Base-by-base conservation (phyloP, 192 early-diverging fungal genomes). In the Coemansia interrupta region DNA sequence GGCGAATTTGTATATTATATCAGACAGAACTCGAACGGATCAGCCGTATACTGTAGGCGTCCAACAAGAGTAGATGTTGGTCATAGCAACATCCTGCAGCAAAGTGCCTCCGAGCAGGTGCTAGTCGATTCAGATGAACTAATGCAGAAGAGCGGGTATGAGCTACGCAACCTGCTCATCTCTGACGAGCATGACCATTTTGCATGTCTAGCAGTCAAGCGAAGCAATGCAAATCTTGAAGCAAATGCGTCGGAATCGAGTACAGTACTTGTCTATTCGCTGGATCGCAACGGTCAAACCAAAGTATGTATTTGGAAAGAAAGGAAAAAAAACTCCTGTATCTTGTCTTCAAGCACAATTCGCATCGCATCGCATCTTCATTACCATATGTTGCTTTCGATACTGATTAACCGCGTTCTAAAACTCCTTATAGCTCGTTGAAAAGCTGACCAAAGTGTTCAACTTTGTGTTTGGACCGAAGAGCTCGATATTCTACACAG, bases 391-490 rank as follows among this genome's bases (percentile, higher is more conserved):
- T 58, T 29, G 17, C 29, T 8, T 56, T 40, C n/a, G 4, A 42
- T 28, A 51, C 15, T 8, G 1, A 12, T 26, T 44, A 51, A 17
- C 40, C 45, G 32, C 6, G 1, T 11, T 8, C 9, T n/a, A n/a
- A 1, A 10, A 36, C 32, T 6, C 10, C 1, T 0, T 78, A 46
- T 68, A 73, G 72, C 60, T 61, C 30, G 29, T 64, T 20, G 61
- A 70, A 64, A 52, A 70, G 77, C 11, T 90, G 73, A 54, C 62
- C 9, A 42, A 32, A 13, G 58, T 79, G 14, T 79, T 73, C 60
- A 91, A 89, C 57, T 89, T 87, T 80, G 88, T 87, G 3, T 86
- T 84, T 50, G 85, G 82, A 20, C 64, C 78, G 38, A 68, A 60
- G 50, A 54, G 71, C 40, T 79, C 74, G 51, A 60, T 91, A 11